phyloP scores from a whole-genome alignment of 257 asterid genomes.

The Solanum dulcamara region DNA sequence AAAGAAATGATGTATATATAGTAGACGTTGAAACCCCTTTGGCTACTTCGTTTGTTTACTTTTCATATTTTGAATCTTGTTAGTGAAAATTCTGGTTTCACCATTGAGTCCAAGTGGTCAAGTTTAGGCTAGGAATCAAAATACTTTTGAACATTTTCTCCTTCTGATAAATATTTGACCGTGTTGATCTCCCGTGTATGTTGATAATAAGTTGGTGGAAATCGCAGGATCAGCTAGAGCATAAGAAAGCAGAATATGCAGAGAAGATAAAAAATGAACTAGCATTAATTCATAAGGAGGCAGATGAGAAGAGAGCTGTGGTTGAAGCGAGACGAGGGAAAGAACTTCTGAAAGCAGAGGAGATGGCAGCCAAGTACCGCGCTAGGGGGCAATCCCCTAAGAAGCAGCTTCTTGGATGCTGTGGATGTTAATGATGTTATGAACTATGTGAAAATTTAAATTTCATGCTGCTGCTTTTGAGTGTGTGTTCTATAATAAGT shows the following conservation, averaged over 20 bases:
- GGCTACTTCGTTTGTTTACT: too few relatives aligned
- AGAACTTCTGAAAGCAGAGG: conserved; percentile 54
- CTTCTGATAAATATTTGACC: neutral
- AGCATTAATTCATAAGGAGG: conserved; percentile 47
- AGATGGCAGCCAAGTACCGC: conserved; percentile 48
- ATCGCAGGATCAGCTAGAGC: conserved; percentile 49
- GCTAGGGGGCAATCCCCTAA: conserved; percentile 50
- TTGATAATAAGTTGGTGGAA: neutral
- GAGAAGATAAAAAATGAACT: conserved; percentile 58
- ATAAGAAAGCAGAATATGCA: conserved; percentile 59
- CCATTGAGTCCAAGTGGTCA: neutral
- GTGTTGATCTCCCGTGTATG: neutral
- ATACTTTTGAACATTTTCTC: neutral
- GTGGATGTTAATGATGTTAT: conserved; percentile 16
- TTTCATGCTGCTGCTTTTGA: neutral
- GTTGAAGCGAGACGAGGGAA: conserved; percentile 48
- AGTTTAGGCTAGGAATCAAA: neutral
- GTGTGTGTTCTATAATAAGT: neutral
- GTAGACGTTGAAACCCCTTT: too few relatives aligned
- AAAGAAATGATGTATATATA: neutral
- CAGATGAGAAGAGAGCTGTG: conserved; percentile 65
- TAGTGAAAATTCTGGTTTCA: too few relatives aligned
- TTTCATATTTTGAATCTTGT: too few relatives aligned
- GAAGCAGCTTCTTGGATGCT: conserved; percentile 37
- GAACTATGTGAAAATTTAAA: neutral